A percentile compares a stretch with the other conserved stretches of the same genome.
Evolutionary conservation across 345 rosid species (phyloP).

Genomic region (Mercurialis annua): DNA sequence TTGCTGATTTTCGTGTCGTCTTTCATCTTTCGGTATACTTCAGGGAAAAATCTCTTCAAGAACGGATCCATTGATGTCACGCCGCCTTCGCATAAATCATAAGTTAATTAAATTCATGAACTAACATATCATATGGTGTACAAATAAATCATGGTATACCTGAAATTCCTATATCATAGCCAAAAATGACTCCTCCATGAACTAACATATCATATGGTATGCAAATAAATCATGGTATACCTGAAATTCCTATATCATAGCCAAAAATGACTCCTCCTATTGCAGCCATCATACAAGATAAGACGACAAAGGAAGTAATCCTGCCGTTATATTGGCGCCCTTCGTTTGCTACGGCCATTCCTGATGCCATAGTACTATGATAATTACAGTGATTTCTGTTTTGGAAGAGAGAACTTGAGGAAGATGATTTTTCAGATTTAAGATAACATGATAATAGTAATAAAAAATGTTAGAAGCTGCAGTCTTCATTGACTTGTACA

Average conservation of each 20-base stretch:
- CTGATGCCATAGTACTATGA: constrained; percentile 55
- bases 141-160: too few species aligned
- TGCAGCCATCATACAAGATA: constrained; percentile 82
- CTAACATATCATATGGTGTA: too few species aligned
- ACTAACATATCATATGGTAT: too few species aligned
- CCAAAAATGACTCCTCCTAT: constrained; percentile 89
- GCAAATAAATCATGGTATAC: constrained; percentile 23
- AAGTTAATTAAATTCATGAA: not conserved
- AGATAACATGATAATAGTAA: not conserved
- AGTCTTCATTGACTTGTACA: constrained; percentile 5
- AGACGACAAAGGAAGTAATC: constrained; percentile 55
- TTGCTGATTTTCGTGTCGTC: constrained; percentile 40
- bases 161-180: too few species aligned
- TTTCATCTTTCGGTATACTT: constrained; percentile 50
- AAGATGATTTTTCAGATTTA: not conserved
- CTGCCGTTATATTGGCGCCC: constrained; percentile 40
- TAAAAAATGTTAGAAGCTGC: not conserved
- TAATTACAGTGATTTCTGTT: not conserved
- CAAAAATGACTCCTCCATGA: too few species aligned
- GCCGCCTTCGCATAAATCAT: constrained; percentile 45
- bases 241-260: constrained; percentile 82
- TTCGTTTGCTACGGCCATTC: constrained; percentile 23
- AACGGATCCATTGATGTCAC: constrained; percentile 87
- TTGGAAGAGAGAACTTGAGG: not conserved
- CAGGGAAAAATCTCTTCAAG: constrained; percentile 52